Base-by-base conservation (phyloP, 202 grass and related monocot genomes). In the Schoenoplectus tabernaemontani region DNA sequence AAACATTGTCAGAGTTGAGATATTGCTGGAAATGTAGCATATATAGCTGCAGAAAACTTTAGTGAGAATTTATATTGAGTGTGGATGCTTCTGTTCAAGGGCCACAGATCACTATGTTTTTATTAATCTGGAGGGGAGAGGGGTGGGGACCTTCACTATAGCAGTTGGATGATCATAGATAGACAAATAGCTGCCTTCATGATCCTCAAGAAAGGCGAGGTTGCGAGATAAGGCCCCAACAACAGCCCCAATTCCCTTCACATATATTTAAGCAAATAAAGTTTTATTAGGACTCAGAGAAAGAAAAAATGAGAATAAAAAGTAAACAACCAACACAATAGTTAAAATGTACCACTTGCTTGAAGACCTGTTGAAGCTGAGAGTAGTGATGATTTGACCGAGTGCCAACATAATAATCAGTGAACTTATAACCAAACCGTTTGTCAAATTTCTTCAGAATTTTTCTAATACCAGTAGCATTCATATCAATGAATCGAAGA, bases 401-500 rank as follows among this genome's bases (percentile, higher is more conserved):
- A 86, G 90, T 97, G 12, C 85, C 89, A 38, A 97, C 90, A 89
- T 97, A 97, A 66, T 93, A 91, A 88, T 97, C 85, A 54, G 88
- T 97, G 67, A 97, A 93, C 81, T 84, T 97, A 78, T 89, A 91
- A 65, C 85, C 85, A 63, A 93, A 93, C 7, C 83, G 84, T 81
- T 97, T 97, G 85, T 97, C 93, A 69, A 97, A 91, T 81, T 97
- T 97, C 87, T 97, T 97, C 36, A 97, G 54, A 83, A 97, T 97
- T 86, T 97, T 97, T 28, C 93, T 83, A 80, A 97, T 77, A 81
- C 93, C 93, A 16, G 90, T 97, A 69, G 93, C 93, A 82, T 97
- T 97, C 63, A 93, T 83, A 15, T 97, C 93, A 34, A 97, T 75
- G 84, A 91, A 97, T 37, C 77, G 62, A 73, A 97, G 91, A 84